Evolutionary conservation across 1,139 yeast genomes (phyloP), one percentile per base, ranked within the genome.

Genomic region (Neolecta irregularis): DNA sequence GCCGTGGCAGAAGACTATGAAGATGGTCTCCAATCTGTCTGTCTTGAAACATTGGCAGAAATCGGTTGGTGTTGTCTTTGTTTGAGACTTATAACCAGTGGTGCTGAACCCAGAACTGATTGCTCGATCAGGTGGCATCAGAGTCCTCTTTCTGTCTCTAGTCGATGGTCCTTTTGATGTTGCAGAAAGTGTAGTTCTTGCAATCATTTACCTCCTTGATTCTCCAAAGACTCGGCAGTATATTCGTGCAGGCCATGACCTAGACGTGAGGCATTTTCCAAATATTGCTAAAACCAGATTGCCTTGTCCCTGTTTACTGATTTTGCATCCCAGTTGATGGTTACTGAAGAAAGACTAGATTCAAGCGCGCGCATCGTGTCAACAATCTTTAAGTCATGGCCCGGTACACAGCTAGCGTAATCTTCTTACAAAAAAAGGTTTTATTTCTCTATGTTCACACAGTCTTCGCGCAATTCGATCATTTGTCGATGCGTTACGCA

Each of bases 21-120:
- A 16, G 81, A 74, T 43, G 57, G 60, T 16, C 55, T 79, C 41
- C 61, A 70, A 38, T 60, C 59, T 17, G 57, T 73, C 24, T 65
- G 78, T 39, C 50, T 71, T 32, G 83, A 85, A 47, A 76, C 93
- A 0, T 48, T 80, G 11, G 67, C 81, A 31, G 96, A 85, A 50
- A 54, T 75, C 1, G 9, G 43, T 40, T 37, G 8, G 39, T 17
- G 7, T 26, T 8, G 5, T 15, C 9, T 9, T 6, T 11, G 13
- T 9, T 15, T 16, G 19, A 16, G 6, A 7, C 6, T 8, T 18
- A 5, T 4, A 20, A 57, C 18, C 68, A 26, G 60, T 81, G 2
- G 52, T 80, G 2, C 48, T 66, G 19, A 63, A 69, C 26, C 91
- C 95, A 0, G 65, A 63, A 29, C 53, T 71, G 18, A 66, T 76